Evolutionary conservation across 495 filamentous ascomycete genomes (phyloP).

Genomic region (Margaritispora aquatica): DNA sequence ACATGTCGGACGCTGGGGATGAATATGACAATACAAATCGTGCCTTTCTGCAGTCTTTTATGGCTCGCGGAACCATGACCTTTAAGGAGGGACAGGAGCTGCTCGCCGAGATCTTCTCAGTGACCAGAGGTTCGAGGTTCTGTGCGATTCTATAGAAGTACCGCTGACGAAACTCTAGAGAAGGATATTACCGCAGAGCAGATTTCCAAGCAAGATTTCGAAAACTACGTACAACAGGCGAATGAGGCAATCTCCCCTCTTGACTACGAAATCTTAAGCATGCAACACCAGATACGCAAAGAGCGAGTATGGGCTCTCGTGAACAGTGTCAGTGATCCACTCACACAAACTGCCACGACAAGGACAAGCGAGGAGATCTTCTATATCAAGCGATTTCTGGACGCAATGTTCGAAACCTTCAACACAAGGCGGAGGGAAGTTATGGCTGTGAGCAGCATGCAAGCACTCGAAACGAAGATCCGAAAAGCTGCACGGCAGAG

Average conservation of each 20-base stretch:
- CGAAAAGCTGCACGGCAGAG: conserved; percentile 40
- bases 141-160: neutral
- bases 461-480: conserved; percentile 56
- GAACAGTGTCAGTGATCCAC: conserved; percentile 78
- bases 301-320: conserved; percentile 66
- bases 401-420: conserved; percentile 85
- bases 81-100: conserved; percentile 65
- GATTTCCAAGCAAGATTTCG: conserved; percentile 62
- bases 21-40: conserved; percentile 58
- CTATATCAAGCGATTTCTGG: conserved; percentile 81
- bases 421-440: conserved; percentile 72
- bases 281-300: conserved; percentile 51
- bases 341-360: conserved; percentile 82
- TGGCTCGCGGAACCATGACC: conserved; percentile 70
- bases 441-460: conserved; percentile 69
- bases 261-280: conserved; percentile 80
- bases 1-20: conserved; percentile 3
- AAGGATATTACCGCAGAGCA: conserved; percentile 33
- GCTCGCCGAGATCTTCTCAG: conserved; percentile 68
- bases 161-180: conserved; percentile 4
- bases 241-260: conserved; percentile 68
- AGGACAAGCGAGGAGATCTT: conserved; percentile 80
- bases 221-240: conserved; percentile 59
- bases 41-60: conserved; percentile 89
- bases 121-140: conserved; percentile 30